Evolutionary conservation across 225 moss, liverwort and hornwort genomes (phyloP).

Genomic region (Anthoceros angustus): DNA sequence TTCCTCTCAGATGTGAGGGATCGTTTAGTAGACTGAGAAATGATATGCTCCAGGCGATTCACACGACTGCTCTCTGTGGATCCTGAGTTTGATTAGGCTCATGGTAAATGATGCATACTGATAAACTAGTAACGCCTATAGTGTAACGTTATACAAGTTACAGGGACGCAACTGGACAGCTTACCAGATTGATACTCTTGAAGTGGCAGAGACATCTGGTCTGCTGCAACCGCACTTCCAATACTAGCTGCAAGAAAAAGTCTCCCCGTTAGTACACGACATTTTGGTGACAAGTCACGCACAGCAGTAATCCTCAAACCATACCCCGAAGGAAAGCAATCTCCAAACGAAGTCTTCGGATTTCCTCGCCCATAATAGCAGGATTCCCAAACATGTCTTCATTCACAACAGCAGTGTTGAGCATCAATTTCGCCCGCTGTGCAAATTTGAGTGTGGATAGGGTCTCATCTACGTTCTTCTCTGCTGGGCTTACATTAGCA

Average conservation of each 20-base stretch:
- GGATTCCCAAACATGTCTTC: conserved; percentile 51
- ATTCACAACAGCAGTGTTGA: conserved; percentile 85
- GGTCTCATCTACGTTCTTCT: conserved; percentile 81
- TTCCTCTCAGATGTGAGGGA: conserved; percentile 36
- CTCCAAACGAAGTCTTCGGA: conserved; percentile 29
- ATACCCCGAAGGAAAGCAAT: conserved; percentile 33
- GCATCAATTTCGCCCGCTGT: conserved; percentile 92
- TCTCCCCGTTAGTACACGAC: not conserved
- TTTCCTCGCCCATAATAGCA: conserved; percentile 45
- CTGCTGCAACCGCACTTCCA: conserved; percentile 22
- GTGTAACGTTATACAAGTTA: not conserved
- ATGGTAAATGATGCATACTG: too few species aligned
- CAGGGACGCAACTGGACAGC: not conserved
- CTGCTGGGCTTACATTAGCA: conserved; percentile 86
- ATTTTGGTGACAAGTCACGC: not conserved
- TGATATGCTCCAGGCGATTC: conserved; percentile 35
- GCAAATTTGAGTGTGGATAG: conserved; percentile 88
- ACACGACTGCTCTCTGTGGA: conserved; percentile 24
- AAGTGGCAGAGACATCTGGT: conserved; percentile 14
- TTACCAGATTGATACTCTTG: conserved; percentile 23
- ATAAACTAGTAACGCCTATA: too few species aligned
- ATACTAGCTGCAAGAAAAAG: conserved; percentile 23
- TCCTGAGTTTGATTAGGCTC: not conserved
- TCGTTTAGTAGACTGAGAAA: conserved; percentile 34
- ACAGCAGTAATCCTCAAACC: not conserved